A percentile compares a stretch with the other conserved stretches of the same genome.
Conservation (phyloP, 139 green algal genomes). For the Closterium sp. region DNA sequence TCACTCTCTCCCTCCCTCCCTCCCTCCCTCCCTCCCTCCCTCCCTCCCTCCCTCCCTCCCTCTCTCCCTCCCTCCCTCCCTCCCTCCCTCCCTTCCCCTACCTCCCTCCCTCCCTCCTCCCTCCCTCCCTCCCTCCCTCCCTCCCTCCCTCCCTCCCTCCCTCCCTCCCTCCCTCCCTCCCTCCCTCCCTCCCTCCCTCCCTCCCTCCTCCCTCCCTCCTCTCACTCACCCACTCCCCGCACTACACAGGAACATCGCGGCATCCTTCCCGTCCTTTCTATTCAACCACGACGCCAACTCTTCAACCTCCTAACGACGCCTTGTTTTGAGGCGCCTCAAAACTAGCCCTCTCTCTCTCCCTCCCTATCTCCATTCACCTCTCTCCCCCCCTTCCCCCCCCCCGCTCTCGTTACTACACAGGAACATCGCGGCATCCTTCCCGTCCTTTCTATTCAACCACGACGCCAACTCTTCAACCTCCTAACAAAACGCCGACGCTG, state of each 20-base stretch:
- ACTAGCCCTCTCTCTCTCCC: conserved; percentile 15
- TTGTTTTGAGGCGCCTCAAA: too few relatives aligned
- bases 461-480: neutral
- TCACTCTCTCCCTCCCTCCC: too few relatives aligned
- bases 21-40: too few relatives aligned
- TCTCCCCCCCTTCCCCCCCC: too few relatives aligned
- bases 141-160: neutral
- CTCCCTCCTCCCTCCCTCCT: too few relatives aligned
- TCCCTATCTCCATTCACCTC: neutral
- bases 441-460: neutral
- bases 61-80: too few relatives aligned
- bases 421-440: neutral
- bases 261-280: neutral
- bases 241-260: neutral
- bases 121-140: too few relatives aligned
- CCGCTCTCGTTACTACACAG: neutral
- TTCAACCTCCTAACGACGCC: neutral
- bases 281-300: neutral
- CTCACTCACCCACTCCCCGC: too few relatives aligned
- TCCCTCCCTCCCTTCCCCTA: too few relatives aligned
- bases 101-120: too few relatives aligned
- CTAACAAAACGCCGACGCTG: neutral
- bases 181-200: too few relatives aligned
- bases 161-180: too few relatives aligned
- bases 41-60: neutral